Base-by-base conservation (phyloP, 2,329 filamentous ascomycete genomes). In the Ceratocystiopsis minuta region DNA sequence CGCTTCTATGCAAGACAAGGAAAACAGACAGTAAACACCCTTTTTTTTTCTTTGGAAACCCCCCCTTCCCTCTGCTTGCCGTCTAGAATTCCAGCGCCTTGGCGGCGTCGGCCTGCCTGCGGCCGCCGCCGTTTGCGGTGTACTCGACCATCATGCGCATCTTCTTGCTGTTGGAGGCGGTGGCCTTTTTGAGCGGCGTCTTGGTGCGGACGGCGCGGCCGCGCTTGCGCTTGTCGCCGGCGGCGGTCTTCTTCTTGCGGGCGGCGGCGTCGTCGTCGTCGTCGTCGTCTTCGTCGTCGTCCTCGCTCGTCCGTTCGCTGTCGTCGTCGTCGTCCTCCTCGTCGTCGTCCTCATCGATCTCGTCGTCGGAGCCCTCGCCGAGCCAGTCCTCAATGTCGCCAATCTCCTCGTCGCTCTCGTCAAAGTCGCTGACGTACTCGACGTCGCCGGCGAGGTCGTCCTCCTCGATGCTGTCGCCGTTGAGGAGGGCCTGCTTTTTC, bases 361-460 rank as follows among this genome's bases (percentile, higher is more conserved):
- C 69, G 5, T 72, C 72, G n/a, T 71, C 72, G 3, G 73, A 71
- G 18, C 71, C 80, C 46, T 76, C 84, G 51, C 79, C 86, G 39
- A 95, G 67, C 88, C 88, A 96, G 55, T 96, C 88, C 60, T 96
- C 83, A 40, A 96, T 72, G 54, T 86, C 81, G 41, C 71, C 75
- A 16, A 84, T 63, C 50, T 85, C 82, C 44, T 84, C 80, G 24
- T 87, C 82, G 50, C 80, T 81, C 55, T 83, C 85, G 38, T 87
- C 87, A 43, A 93, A 63, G 57, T 95, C 90, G 54, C 82, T 88
- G 45, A 96, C 84, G 54, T 95, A 96, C 64, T 96, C 86, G 38
- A 96, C 80, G 50, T 81, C 82, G 56, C 86, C 80, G 16, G 84
- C 77, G 40, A 75, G 71, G 43, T 74, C 78, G 40, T 78, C 72